These are phyloP conservation scores for Myxozyma mucilagina DNA, from an alignment of 805 yeast species.

Conservation along the genomic window DNA sequence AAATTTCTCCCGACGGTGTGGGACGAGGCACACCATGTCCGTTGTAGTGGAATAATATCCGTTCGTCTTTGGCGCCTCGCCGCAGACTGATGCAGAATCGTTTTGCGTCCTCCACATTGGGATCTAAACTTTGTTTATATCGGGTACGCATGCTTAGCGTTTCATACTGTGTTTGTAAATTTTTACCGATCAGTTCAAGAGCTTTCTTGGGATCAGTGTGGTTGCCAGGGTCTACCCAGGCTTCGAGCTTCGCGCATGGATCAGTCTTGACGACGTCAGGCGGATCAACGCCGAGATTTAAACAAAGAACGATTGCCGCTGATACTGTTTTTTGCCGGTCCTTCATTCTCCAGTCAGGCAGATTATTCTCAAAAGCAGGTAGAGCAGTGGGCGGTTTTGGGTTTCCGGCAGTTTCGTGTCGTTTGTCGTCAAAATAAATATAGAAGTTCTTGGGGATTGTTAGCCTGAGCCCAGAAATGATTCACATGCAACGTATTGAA, in stretches of 20 bases:
- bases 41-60: constrained; percentile 90
- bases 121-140: constrained; percentile 88
- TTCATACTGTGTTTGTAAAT: constrained; percentile 84
- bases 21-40: constrained; percentile 99
- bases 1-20: constrained; percentile 91
- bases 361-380: constrained; percentile 51
- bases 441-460: constrained; percentile 56
- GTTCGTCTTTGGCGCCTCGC: constrained; percentile 87
- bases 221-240: constrained; percentile 85
- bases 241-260: constrained; percentile 88
- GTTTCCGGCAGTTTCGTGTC: constrained; percentile 87
- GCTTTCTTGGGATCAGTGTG: constrained; percentile 87
- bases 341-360: constrained; percentile 88
- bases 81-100: constrained; percentile 86
- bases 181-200: constrained; percentile 85
- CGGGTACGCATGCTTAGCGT: constrained; percentile 82
- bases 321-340: constrained; percentile 90
- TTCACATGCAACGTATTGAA: neutral
- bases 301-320: constrained; percentile 87
- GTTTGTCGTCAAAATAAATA: constrained; percentile 85
- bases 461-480: neutral
- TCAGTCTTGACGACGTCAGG: constrained; percentile 92
- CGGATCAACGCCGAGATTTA: constrained; percentile 94
- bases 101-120: constrained; percentile 92
- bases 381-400: constrained; percentile 46